Evolutionary conservation across 129 eudicot species (phyloP), one percentile per base, ranked within the genome.

Genomic region (Escallonia herrerae): DNA sequence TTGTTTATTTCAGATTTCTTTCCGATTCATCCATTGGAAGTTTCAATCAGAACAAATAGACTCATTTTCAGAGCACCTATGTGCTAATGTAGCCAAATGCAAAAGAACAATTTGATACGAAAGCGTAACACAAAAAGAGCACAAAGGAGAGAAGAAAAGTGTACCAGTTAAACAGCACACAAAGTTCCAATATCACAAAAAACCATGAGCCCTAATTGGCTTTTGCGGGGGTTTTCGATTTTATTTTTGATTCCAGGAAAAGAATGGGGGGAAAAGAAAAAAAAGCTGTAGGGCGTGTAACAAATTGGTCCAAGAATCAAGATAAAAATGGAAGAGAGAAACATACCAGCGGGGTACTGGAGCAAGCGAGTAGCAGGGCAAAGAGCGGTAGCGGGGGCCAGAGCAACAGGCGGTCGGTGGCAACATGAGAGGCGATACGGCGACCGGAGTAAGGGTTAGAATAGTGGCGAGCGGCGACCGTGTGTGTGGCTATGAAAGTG

Each of bases 221-320:
- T 45, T 45, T 8, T 45, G 5, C 8, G 49, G 49, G 45, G 33
- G 45, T 55, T 43, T 7, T 55, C 39, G 43, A 8, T 12, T 40
- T 49, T 13, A 15, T 40, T 60, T 69, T 39, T 15, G n/a, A 45
- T 58, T 47, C 22, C 62, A 13, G 7, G 40, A 8, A 40, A 6
- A 3, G 50, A 49, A 37, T 64, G 56, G 41, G 63, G 49, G 8
- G 8, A 4, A 4, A 8, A 63, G 64, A 55, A 58, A 63, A 70
- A 57, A 78, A 65, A 71, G 73, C 80, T 63, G 61, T 40, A 12
- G 39, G 76, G 59, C 62, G 38, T 59, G 62, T 79, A 33, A 66
- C 69, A 67, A 71, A 68, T 69, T 78, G 91, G 76, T 85, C 91
- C 91, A 85, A 85, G 85, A 85, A 85, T 76, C 77, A n/a, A n/a